These are phyloP conservation scores for Hypoxylon crocopeplum DNA, from an alignment of 495 filamentous ascomycete species.

Conservation along the genomic window DNA sequence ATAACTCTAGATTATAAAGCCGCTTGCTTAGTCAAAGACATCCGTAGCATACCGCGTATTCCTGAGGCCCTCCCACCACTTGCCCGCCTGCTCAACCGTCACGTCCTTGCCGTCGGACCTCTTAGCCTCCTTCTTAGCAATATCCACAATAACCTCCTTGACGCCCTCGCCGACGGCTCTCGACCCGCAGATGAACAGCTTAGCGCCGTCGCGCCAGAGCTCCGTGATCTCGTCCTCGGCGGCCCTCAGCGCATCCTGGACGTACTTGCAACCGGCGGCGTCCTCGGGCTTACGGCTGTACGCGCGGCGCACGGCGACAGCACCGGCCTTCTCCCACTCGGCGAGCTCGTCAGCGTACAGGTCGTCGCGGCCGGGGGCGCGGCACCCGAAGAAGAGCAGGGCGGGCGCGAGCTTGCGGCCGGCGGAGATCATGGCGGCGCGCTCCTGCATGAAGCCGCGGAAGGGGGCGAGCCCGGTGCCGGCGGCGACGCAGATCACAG, in stretches of 20 bases:
- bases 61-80: constrained; percentile 64
- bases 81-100: constrained; percentile 47
- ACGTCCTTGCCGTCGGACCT: constrained; percentile 45
- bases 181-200: constrained; percentile 73
- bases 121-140: constrained; percentile 55
- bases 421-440: constrained; percentile 60
- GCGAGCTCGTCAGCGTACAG: constrained; percentile 67
- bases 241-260: constrained; percentile 66
- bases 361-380: constrained; percentile 61
- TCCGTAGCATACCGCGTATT: constrained; percentile 72
- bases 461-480: constrained; percentile 70
- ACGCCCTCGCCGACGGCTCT: constrained; percentile 67
- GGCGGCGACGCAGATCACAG: constrained; percentile 68
- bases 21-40: constrained; percentile 64
- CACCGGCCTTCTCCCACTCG: constrained; percentile 64
- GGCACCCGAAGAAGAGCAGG: constrained; percentile 70
- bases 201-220: constrained; percentile 65
- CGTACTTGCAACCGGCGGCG: constrained; percentile 58
- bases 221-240: constrained; percentile 58
- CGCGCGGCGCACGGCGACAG: constrained; percentile 63
- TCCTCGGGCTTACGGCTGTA: constrained; percentile 52
- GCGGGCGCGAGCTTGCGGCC: constrained; percentile 63
- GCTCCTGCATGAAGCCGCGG: constrained; percentile 74
- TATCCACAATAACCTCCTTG: constrained; percentile 49
- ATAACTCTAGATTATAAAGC: too few relatives aligned